phyloP scores from a whole-genome alignment of 2,329 filamentous ascomycete genomes.

The Ophiocordyceps camponoti-rufipedis region DNA sequence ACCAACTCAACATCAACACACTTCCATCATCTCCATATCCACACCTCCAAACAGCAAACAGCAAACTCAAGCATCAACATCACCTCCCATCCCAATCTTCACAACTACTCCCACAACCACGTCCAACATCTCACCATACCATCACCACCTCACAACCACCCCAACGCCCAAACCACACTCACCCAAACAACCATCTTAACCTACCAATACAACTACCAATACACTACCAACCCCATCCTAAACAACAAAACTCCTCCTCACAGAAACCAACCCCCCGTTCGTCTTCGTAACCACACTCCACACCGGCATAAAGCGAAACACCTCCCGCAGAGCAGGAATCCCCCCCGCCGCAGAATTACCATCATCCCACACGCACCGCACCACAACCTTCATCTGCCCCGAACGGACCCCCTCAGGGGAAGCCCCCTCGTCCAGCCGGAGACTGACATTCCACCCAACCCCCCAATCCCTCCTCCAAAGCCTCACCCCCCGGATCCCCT shows the following conservation, averaged over 20 bases:
- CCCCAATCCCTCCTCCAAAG: slow-evolving; percentile 75
- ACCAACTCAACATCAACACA: too few relatives aligned
- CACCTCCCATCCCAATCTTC: too few relatives aligned
- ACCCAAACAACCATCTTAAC: too few relatives aligned
- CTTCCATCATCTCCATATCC: too few relatives aligned
- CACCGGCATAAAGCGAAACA: slow-evolving; percentile 52
- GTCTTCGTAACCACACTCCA: slow-evolving; percentile 69
- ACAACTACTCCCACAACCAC: too few relatives aligned
- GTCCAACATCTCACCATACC: too few relatives aligned
- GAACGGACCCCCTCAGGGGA: too few relatives aligned
- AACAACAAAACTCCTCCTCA: neutral
- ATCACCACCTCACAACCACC: too few relatives aligned
- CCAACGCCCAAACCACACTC: too few relatives aligned
- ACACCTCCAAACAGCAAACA: too few relatives aligned
- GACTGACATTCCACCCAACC: slow-evolving; percentile 49
- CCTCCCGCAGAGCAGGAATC: slow-evolving; percentile 74
- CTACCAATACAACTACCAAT: neutral
- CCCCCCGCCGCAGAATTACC: slow-evolving; percentile 45
- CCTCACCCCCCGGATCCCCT: slow-evolving; percentile 48
- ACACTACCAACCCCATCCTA: neutral
- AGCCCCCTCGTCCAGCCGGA: slow-evolving; percentile 8
- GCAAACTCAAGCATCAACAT: too few relatives aligned
- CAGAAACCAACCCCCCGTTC: slow-evolving; percentile 50
- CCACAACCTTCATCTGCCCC: slow-evolving; percentile 26
- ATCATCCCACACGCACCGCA: slow-evolving; percentile 79